A percentile compares a stretch with the other conserved stretches of the same genome.
These are phyloP conservation scores for Ceratobasidium sp. DNA, from an alignment of 1,284 basidiomycete species.

Conservation along the genomic window DNA sequence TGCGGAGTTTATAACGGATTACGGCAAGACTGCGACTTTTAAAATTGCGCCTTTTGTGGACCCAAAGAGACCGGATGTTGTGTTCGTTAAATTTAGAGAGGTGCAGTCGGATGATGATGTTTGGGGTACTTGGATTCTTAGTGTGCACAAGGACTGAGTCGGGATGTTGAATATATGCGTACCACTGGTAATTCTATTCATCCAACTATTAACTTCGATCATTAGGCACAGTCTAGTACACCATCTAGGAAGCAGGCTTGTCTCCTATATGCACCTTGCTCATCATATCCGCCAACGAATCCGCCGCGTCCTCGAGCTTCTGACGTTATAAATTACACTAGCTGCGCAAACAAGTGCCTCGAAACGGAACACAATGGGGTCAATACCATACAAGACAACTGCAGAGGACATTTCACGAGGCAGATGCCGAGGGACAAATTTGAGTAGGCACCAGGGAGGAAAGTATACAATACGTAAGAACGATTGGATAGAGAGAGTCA, in stretches of 20 bases:
- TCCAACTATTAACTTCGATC: not conserved
- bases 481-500: not conserved
- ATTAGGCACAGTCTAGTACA: conserved; percentile 1
- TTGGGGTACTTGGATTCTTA: not conserved
- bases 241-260: conserved; percentile 32
- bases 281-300: conserved; percentile 71
- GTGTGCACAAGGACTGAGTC: not conserved
- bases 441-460: too few relatives aligned
- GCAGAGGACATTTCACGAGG: too few relatives aligned
- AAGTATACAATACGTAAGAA: too few relatives aligned
- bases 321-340: conserved; percentile 54
- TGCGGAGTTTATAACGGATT: not conserved
- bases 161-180: too few relatives aligned
- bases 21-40: not conserved
- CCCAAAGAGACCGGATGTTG: not conserved
- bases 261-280: conserved; percentile 49
- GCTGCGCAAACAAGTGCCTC: too few relatives aligned
- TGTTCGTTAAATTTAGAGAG: not conserved
- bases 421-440: too few relatives aligned
- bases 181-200: not conserved
- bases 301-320: conserved; percentile 60
- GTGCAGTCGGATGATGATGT: not conserved
- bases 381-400: too few relatives aligned
- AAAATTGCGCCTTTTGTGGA: not conserved
- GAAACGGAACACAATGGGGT: too few relatives aligned